Conservation (phyloP, 2,329 filamentous ascomycete species). For the Verruconis gallopava region DNA sequence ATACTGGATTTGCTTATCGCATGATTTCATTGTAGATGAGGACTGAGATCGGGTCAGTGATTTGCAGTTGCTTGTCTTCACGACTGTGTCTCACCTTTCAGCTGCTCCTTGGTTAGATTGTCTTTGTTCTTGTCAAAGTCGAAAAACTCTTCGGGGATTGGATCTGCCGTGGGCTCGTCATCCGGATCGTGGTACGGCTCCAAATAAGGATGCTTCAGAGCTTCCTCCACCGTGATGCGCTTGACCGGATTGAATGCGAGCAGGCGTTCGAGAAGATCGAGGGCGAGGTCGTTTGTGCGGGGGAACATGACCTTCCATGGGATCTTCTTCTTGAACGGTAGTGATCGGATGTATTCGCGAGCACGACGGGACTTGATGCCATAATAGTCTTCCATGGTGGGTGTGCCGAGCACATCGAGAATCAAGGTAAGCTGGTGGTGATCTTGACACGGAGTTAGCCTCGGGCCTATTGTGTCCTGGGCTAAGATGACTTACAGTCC, state of each 20-base stretch:
- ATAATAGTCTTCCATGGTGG: conserved; percentile 99
- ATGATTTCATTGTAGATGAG: conserved; percentile 98
- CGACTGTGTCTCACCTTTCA: conserved; percentile 55
- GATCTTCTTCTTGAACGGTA: conserved; percentile 99
- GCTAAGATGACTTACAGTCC: conserved; percentile 60
- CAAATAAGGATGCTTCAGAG: conserved; percentile 91
- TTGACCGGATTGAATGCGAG: conserved; percentile 97
- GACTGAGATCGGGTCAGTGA: conserved; percentile 29
- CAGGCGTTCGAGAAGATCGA: conserved; percentile 89
- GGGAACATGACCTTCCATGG: conserved; percentile 95
- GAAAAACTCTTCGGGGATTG: conserved; percentile 98
- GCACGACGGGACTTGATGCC: conserved; percentile 97
- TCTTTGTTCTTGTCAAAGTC: conserved; percentile 99
- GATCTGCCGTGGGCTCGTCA: conserved; percentile 90
- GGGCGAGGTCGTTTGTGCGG: conserved; percentile 92
- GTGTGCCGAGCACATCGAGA: conserved; percentile 90
- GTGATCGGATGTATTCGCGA: conserved; percentile 91
- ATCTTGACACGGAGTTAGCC: too few species aligned
- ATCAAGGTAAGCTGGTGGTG: conserved; percentile 97
- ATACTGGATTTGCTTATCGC: conserved; percentile 32
- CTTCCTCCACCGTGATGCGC: conserved; percentile 95
- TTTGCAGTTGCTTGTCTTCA: conserved; percentile 4
- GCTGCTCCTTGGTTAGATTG: conserved; percentile 90
- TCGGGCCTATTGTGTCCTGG: too few species aligned
- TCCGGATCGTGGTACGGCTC: conserved; percentile 98